Conservation (phyloP, 2,329 filamentous ascomycete genomes). For the Xylariaceae sp. region DNA sequence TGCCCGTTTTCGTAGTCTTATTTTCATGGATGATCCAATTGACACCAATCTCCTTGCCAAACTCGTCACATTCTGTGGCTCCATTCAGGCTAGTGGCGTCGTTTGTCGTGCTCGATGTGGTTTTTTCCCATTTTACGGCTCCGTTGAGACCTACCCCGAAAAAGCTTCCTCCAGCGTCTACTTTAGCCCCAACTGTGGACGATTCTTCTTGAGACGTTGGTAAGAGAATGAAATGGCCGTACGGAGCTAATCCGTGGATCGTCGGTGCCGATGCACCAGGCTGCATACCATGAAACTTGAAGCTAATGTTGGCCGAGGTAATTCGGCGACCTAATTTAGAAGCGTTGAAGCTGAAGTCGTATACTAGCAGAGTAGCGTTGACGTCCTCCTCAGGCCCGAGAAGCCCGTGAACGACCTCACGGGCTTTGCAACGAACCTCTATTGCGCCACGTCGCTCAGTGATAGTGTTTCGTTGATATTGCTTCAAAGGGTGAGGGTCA, state of each 20-base stretch:
- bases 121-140: slow-evolving; percentile 2
- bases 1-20: not conserved
- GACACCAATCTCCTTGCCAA: slow-evolving; percentile 1
- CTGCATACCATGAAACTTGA: not conserved
- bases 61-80: slow-evolving; percentile 4
- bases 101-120: not conserved
- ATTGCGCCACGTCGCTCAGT: slow-evolving; percentile 1
- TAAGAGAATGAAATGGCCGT: too few species aligned
- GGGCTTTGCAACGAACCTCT: not conserved
- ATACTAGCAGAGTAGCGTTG: not conserved
- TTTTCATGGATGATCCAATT: slow-evolving; percentile 8
- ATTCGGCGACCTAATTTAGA: not conserved
- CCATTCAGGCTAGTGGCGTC: too few species aligned
- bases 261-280: too few species aligned
- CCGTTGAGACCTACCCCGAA: slow-evolving; percentile 6
- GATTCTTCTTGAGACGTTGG: too few species aligned
- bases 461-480: slow-evolving; percentile 4
- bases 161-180: too few species aligned
- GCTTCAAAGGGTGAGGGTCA: slow-evolving; percentile 1
- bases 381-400: not conserved
- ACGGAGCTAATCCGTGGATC: too few species aligned
- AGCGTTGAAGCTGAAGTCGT: slow-evolving; percentile 1
- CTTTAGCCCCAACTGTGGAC: too few species aligned
- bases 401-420: not conserved
- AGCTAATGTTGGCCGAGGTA: not conserved